Percentiles rank a stretch among this genome's conserved stretches.
Conservation (phyloP, 2,329 filamentous ascomycete species). For the Aspergillus novoparasiticus region DNA sequence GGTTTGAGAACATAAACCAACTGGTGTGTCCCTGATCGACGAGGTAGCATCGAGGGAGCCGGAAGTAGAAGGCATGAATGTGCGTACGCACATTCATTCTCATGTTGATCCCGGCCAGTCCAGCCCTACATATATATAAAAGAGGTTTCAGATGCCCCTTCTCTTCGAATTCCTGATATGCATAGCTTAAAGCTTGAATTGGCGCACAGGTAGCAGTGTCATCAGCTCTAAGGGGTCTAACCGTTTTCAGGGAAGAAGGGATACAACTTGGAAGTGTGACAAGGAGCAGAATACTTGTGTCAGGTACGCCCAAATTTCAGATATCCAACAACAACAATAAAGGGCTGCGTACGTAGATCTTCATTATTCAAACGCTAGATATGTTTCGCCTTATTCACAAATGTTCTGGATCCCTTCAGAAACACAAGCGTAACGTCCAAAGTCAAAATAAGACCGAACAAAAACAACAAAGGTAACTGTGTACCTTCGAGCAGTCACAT, state of each 20-base stretch:
- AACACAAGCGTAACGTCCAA: slow-evolving; percentile 1
- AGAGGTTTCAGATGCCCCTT: slow-evolving; percentile 2
- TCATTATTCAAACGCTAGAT: background rate
- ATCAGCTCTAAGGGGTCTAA: background rate
- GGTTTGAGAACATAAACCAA: background rate
- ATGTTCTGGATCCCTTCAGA: background rate
- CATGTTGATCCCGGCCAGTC: slow-evolving; percentile 2
- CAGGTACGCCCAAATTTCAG: background rate
- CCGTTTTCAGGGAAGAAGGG: background rate
- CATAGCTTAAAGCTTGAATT: slow-evolving; percentile 20
- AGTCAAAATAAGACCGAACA: background rate
- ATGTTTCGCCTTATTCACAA: background rate
- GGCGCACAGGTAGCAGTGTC: slow-evolving; percentile 23
- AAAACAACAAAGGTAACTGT: background rate
- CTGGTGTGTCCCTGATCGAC: background rate
- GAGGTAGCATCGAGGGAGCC: background rate
- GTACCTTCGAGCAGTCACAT: slow-evolving; percentile 20
- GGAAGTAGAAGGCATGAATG: slow-evolving; percentile 1
- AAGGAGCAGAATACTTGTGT: background rate
- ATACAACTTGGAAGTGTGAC: background rate
- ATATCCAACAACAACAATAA: background rate
- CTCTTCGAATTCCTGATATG: slow-evolving; percentile 14
- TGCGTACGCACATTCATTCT: slow-evolving; percentile 4
- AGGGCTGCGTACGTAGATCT: background rate
- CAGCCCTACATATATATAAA: slow-evolving; percentile 14